Evolutionary conservation across 2,329 filamentous ascomycete genomes (phyloP).

Genomic region (Alternaria sp.): DNA sequence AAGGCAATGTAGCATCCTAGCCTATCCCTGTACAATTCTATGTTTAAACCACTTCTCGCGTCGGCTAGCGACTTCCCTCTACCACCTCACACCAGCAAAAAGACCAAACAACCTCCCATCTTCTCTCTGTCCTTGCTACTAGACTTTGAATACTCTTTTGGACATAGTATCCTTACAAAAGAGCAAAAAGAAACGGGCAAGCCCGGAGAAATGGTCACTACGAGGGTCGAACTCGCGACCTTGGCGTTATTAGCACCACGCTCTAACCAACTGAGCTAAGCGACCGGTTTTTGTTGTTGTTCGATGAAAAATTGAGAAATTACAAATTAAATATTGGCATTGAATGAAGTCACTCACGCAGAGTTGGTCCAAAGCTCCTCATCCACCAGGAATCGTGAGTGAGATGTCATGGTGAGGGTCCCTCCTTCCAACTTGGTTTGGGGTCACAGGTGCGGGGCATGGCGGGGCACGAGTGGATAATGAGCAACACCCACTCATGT

Average conservation of each 20-base stretch:
- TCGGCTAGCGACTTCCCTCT: no score
- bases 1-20: background rate
- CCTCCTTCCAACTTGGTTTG: background rate
- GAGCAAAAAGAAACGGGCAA: background rate
- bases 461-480: no score
- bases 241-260: background rate
- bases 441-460: background rate
- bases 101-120: no score
- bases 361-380: no score
- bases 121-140: no score
- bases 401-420: background rate
- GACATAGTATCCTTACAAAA: background rate
- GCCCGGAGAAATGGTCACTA: conserved; percentile 12
- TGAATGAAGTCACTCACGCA: no score
- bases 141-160: no score
- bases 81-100: no score
- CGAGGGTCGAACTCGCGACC: conserved; percentile 22
- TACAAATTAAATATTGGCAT: no score
- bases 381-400: conserved; percentile 8
- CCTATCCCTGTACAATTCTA: background rate
- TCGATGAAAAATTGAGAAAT: background rate
- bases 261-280: background rate
- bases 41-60: background rate
- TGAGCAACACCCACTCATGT: no score
- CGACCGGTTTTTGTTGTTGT: conserved; percentile 4